phyloP scores from a whole-genome alignment of 139 green algal species.

The Diplosphaera chodatii region DNA sequence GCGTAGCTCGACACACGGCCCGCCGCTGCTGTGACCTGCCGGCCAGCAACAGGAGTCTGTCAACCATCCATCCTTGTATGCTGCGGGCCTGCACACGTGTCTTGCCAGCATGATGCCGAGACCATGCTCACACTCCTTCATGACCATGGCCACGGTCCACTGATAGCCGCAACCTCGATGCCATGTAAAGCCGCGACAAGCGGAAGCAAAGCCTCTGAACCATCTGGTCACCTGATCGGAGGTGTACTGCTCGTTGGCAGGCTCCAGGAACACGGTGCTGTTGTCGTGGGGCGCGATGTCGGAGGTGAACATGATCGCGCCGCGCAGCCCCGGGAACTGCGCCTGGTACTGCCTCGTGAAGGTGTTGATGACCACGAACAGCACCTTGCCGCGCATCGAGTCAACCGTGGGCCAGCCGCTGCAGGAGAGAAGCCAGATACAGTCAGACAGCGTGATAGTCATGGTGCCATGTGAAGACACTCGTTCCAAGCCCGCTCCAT shows the following conservation, averaged over 20 bases:
- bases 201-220: too few relatives aligned
- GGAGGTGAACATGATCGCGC: background rate
- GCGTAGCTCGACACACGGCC: background rate
- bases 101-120: too few relatives aligned
- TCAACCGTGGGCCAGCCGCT: background rate
- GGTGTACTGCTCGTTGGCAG: background rate
- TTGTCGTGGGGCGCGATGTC: background rate
- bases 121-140: too few relatives aligned
- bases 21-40: conserved; percentile 1
- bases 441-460: too few relatives aligned
- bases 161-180: too few relatives aligned
- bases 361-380: background rate
- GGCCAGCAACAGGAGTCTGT: background rate
- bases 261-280: background rate
- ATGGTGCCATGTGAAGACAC: too few relatives aligned
- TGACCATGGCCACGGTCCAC: too few relatives aligned
- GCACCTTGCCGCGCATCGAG: conserved; percentile 5
- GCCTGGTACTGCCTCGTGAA: background rate
- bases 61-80: too few relatives aligned
- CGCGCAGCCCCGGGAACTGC: background rate
- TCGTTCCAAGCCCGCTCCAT: too few relatives aligned
- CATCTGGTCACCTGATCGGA: background rate
- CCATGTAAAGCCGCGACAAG: too few relatives aligned
- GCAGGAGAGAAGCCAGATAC: background rate
- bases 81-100: too few relatives aligned